Evolutionary conservation across 2,329 filamentous ascomycete species (phyloP).

Genomic region (Pyricularia sp.): DNA sequence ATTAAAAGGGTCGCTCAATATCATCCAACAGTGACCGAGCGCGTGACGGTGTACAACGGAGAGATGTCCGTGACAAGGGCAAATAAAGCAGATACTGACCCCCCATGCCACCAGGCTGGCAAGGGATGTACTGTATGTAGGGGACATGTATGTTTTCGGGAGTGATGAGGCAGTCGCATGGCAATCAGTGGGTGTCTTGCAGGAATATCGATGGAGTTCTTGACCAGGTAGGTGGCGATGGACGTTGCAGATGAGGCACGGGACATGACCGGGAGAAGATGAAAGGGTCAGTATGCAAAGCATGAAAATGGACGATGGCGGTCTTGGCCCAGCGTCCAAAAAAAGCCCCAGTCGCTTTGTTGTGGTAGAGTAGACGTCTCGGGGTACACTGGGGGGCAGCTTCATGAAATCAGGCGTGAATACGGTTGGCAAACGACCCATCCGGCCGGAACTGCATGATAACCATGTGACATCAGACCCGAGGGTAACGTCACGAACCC

Average conservation of each 20-base stretch:
- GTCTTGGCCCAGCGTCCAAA: not conserved
- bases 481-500: not conserved
- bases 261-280: not conserved
- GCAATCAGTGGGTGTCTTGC: not conserved
- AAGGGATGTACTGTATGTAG: not conserved
- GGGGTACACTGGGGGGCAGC: not conserved
- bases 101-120: not conserved
- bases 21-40: not conserved
- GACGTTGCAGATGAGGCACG: not conserved
- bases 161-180: not conserved
- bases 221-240: not conserved
- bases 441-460: not conserved
- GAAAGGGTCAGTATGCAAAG: not conserved
- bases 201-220: not conserved
- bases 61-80: not conserved
- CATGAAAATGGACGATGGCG: not conserved
- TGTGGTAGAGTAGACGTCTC: too few species aligned
- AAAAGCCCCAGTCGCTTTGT: not conserved
- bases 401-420: not conserved
- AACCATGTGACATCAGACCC: not conserved
- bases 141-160: not conserved
- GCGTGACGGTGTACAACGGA: too few species aligned
- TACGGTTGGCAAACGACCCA: not conserved
- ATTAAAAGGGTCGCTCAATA: not conserved
- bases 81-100: not conserved